Percentiles rank a stretch among this genome's conserved stretches.
These are phyloP conservation scores for Solanum corneliomulleri DNA, from an alignment of 257 asterid species.

Conservation along the genomic window DNA sequence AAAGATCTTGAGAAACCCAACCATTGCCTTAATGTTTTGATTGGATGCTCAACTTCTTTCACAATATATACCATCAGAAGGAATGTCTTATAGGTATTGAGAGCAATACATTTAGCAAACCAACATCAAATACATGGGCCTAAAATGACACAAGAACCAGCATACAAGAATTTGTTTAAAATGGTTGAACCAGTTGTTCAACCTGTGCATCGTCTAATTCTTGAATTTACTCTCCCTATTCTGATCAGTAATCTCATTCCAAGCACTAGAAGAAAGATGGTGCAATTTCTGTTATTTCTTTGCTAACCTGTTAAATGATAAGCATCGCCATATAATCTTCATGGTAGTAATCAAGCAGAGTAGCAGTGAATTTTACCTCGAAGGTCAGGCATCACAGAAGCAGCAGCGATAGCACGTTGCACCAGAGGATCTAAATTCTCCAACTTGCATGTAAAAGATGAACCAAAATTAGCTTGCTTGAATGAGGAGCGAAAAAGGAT, in stretches of 20 bases:
- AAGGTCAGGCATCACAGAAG: conserved; percentile 69
- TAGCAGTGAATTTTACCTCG: conserved; percentile 35
- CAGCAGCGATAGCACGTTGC: conserved; percentile 75
- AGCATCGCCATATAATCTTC: background rate
- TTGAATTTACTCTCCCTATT: background rate
- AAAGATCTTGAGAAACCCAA: background rate
- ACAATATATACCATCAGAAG: background rate
- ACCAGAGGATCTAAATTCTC: conserved; percentile 91
- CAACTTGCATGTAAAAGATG: conserved; percentile 33
- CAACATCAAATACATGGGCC: background rate
- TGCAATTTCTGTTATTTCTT: background rate
- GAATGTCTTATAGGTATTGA: background rate
- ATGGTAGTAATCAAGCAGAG: background rate
- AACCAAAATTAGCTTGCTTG: conserved; percentile 7
- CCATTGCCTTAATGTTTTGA: background rate
- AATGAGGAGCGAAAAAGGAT: background rate
- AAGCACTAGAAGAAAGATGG: background rate
- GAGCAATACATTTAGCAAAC: background rate
- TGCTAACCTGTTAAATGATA: background rate
- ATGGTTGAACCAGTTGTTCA: background rate
- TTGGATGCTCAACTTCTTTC: background rate
- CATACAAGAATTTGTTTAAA: background rate
- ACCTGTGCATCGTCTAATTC: background rate
- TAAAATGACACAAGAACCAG: background rate
- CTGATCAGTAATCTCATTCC: background rate